Evolutionary conservation across 176 grass and related monocot genomes (phyloP).

Genomic region (Dactylis glomerata): DNA sequence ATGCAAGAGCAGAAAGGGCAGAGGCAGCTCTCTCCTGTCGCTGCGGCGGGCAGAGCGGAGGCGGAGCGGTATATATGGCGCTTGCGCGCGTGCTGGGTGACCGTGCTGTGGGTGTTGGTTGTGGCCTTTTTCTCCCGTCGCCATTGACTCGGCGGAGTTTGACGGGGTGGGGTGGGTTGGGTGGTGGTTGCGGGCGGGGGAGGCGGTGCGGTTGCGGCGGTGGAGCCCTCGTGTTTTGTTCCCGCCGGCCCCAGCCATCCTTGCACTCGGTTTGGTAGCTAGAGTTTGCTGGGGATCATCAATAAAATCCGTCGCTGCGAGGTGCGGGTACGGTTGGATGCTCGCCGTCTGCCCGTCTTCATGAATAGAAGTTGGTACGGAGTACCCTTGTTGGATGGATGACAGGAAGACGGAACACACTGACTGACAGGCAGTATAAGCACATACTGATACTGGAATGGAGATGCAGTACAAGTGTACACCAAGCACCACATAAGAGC

Average conservation of each 20-base stretch:
- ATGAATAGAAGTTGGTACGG: no score
- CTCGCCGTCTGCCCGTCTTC: no score
- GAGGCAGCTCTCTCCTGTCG: not conserved
- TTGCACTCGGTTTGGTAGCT: constrained; percentile 3
- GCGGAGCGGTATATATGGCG: constrained; percentile 36
- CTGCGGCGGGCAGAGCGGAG: not conserved
- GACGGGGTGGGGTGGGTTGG: constrained; percentile 3
- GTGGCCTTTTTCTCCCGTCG: not conserved
- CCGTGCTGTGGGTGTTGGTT: not conserved
- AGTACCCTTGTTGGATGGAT: no score
- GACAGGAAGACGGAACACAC: no score
- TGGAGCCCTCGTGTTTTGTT: constrained; percentile 32
- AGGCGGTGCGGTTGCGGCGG: constrained; percentile 14
- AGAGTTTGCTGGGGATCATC: not conserved
- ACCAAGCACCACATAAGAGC: no score
- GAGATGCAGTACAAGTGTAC: no score
- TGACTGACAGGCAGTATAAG: no score
- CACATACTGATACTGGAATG: no score
- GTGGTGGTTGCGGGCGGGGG: constrained; percentile 19
- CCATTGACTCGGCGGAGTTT: constrained; percentile 29
- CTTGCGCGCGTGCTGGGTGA: not conserved
- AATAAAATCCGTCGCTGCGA: not conserved
- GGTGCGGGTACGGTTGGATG: not conserved
- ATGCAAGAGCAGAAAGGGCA: not conserved
- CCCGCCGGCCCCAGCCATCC: no score